phyloP scores from a whole-genome alignment of 176 grass and related monocot genomes.

The Aegilops tauschii region DNA sequence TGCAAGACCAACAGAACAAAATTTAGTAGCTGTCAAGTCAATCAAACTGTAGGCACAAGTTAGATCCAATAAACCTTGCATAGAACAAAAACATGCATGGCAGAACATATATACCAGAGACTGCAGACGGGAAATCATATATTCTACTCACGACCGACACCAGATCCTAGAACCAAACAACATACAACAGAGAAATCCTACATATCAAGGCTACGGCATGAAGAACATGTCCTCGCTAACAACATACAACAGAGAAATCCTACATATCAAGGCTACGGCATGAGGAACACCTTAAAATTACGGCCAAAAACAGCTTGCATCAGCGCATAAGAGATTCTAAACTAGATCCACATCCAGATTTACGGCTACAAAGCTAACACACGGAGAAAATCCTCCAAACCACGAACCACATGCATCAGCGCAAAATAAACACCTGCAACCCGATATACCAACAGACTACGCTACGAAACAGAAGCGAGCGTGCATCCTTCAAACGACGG shows the following conservation, averaged over 20 bases:
- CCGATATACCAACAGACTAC: too few relatives aligned
- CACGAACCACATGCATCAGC: background rate
- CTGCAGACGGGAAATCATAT: background rate
- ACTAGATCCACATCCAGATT: background rate
- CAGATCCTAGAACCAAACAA: background rate
- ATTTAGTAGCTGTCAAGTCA: background rate
- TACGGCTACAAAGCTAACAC: background rate
- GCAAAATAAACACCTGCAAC: background rate
- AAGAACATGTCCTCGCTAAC: background rate
- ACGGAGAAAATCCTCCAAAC: background rate
- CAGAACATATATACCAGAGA: background rate
- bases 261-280: background rate
- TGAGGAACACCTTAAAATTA: background rate
- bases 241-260: background rate
- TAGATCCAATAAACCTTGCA: background rate
- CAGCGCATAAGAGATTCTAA: background rate
- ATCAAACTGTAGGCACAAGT: background rate
- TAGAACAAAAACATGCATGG: background rate
- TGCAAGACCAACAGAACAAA: background rate
- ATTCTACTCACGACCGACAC: background rate
- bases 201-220: background rate
- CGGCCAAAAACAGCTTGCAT: background rate
- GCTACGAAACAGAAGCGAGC: background rate
- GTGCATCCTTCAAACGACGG: background rate
- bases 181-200: background rate